Evolutionary conservation across 225 moss, liverwort and hornwort genomes (phyloP), one percentile per base, ranked within the genome.

Genomic region (Thuidium tamariscinum): DNA sequence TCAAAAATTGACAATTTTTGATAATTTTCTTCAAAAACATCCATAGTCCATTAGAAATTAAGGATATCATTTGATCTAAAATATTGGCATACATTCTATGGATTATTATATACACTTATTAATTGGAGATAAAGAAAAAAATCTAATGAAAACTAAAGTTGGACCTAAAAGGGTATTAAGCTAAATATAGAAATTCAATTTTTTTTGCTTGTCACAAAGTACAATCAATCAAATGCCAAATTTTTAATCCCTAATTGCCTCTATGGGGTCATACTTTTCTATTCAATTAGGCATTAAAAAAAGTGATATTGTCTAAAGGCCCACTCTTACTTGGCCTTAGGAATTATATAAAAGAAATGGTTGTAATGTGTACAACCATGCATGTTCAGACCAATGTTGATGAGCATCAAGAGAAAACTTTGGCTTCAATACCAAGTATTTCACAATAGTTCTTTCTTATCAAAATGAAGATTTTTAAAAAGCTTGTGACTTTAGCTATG

Each of bases 41-140:
- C 3, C 2, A n/a, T 5, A 0, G 4, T n/a, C 34, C 20, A 3
- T 64, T 17, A 61, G 8, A 9, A 4, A 2, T 63, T 34, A 34
- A 32, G 1, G 20, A 36, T 3, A 10, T 65, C 20, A n/a, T n/a
- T 65, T 65, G 19, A 10, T 65, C 9, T n/a, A n/a, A 3, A 19
- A 65, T n/a, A n/a, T 5, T 65, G 3, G n/a, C 3, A 65, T 65
- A 32, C 10, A 65, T 65, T 18, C 19, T 2, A 14, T n/a, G 6
- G n/a, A n/a, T 65, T n/a, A 34, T 34, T 17, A 64, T 64, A 34
- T 5, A 18, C 18, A 34, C 18, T 17, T 66, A 36, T 21, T 36
- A 18, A n/a, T 36, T 11, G 6, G 1, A 11, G 3, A 6, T 5
- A 20, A 36, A 21, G 11, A 3, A 36, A n/a, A 34, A 34, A 10